These are phyloP conservation scores for Trypanosoma avium DNA, from an alignment of 208 protist genomes.

Conservation along the genomic window DNA sequence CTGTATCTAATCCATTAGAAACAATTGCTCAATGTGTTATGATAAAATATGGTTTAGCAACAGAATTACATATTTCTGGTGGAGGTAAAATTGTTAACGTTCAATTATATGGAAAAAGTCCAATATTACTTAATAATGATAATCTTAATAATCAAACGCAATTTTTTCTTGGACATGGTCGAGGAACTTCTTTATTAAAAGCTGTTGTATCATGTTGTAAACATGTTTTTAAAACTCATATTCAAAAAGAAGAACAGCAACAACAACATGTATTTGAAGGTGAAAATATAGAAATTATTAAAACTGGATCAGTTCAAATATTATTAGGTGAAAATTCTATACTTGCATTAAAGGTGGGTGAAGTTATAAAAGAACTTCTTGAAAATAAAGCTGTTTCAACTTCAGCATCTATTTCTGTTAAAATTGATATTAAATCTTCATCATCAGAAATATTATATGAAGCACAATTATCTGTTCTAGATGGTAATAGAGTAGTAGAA, in stretches of 20 bases:
- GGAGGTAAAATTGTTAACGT: slow-evolving; percentile 24
- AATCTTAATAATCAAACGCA: not conserved
- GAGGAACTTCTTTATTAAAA: slow-evolving; percentile 25
- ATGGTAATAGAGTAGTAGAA: slow-evolving; percentile 22
- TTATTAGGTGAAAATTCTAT: not conserved
- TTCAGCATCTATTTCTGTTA: slow-evolving; percentile 17
- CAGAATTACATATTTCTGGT: slow-evolving; percentile 21
- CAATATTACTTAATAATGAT: not conserved
- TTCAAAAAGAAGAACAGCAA: slow-evolving; percentile 22
- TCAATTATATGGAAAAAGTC: slow-evolving; percentile 17
- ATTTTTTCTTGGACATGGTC: slow-evolving; percentile 31
- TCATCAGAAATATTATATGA: slow-evolving; percentile 15
- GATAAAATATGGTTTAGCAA: slow-evolving; percentile 28
- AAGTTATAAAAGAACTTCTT: slow-evolving; percentile 24
- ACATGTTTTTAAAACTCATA: slow-evolving; percentile 37
- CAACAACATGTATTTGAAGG: slow-evolving; percentile 23
- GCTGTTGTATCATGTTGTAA: slow-evolving; percentile 37
- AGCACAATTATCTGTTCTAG: slow-evolving; percentile 24
- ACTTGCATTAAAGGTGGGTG: slow-evolving; percentile 12
- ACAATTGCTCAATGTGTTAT: slow-evolving; percentile 28
- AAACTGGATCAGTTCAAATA: slow-evolving; percentile 10
- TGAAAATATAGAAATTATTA: not conserved
- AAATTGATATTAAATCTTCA: slow-evolving; percentile 13
- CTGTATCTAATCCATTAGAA: slow-evolving; percentile 19
- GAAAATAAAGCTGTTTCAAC: slow-evolving; percentile 21